Evolutionary conservation across 192 early-diverging fungal species (phyloP), one percentile per base, ranked within the genome.

Genomic region (Lunasporangiospora selenospora): DNA sequence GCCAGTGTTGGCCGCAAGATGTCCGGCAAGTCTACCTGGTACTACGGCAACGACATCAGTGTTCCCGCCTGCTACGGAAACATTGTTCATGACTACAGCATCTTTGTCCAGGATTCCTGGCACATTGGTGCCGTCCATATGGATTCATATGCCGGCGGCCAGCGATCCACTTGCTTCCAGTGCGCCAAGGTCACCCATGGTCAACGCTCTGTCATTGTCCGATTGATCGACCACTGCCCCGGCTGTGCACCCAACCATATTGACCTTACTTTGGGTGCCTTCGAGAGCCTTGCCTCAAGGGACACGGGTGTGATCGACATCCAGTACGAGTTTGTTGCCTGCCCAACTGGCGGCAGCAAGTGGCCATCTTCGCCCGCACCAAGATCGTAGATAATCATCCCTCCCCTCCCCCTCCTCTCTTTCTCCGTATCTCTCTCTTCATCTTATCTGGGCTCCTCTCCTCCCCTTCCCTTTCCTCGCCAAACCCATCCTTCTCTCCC

Each of bases 201-300:
- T 4, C 12, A 13, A 0, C 58, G 59, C 39, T 62, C 53, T 0
- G 50, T 76, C 40, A 31, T 67, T 43, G 75, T 55, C 5, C 44
- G 65, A 18, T 53, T 76, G 29, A 63, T 76, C 29, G 75, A 76
- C 19, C 44, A 67, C 7, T 76, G 75, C 55, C 24, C 18, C 12
- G 32, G 53, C n/a, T 76, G 75, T 23, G 0, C 21, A 4, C 13
- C 43, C 3, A 57, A 29, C 24, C 54, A 67, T 13, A 33, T 76
- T 19, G 75, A 76, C 50, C 34, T 76, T 7, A 58, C 75, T 3
- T 4, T 45, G 8, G 34, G 29, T 6, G 64, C 64, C 2, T 63
- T 53, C 58, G 54, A 45, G 23, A 30, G 24, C 26, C 27, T 62
- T 10, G 65, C 55, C 0, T 36, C 55, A 3, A 44, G 57, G 16